phyloP scores from a whole-genome alignment of 306 rosid genomes.

The Prinsepia uniflora region DNA sequence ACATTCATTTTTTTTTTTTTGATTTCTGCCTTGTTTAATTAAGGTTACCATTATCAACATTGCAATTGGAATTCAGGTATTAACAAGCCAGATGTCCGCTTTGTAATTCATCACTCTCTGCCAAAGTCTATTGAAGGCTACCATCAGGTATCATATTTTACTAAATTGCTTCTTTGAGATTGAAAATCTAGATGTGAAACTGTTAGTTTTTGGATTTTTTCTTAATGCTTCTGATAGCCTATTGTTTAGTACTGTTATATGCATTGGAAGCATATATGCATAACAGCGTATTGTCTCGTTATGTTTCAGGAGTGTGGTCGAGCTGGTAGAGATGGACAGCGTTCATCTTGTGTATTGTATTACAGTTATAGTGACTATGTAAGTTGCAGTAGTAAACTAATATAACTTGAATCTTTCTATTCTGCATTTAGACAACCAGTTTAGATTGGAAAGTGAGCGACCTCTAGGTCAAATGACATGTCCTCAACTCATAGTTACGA shows the following conservation, averaged over 20 bases:
- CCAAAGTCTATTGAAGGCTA: conserved; percentile 98
- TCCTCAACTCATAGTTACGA: not conserved
- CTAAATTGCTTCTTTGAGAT: conserved; percentile 5
- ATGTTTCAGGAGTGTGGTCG: conserved; percentile 92
- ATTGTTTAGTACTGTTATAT: not conserved
- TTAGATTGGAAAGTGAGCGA: not conserved
- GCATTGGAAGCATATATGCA: not conserved
- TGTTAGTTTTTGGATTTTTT: not conserved
- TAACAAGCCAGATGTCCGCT: conserved; percentile 98
- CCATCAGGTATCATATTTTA: conserved; percentile 66
- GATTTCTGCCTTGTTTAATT: conserved; percentile 25
- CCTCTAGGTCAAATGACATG: not conserved
- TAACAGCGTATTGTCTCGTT: conserved; percentile 22
- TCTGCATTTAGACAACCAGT: conserved; percentile 5
- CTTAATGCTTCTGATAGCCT: conserved; percentile 7
- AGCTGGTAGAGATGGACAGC: conserved; percentile 99
- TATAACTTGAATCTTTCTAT: conserved; percentile 16
- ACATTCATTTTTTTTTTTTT: conserved; percentile 34
- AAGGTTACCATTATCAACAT: conserved; percentile 26
- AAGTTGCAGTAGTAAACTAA: conserved; percentile 29
- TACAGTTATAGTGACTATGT: conserved; percentile 93
- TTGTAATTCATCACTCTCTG: conserved; percentile 94
- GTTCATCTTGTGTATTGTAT: conserved; percentile 80
- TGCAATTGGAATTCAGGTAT: conserved; percentile 64
- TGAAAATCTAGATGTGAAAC: not conserved